phyloP scores from a whole-genome alignment of 73 alveolate species.

The Paramecium sonneborni region DNA sequence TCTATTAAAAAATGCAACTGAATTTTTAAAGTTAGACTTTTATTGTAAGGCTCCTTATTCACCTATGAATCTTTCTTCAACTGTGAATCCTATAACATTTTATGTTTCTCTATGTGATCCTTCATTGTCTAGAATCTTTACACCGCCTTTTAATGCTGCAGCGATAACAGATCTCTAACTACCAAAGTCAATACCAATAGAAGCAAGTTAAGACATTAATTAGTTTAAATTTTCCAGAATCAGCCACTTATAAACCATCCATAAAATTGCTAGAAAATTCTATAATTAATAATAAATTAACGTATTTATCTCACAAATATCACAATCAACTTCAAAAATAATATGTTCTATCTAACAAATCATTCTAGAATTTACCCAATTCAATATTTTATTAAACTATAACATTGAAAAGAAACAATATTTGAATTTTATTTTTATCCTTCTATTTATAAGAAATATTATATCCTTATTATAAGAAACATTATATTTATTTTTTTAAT shows the following conservation, averaged over 20 bases:
- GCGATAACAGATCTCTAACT: slow-evolving; percentile 83
- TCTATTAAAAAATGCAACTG: slow-evolving; percentile 74
- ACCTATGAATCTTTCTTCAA: slow-evolving; percentile 81
- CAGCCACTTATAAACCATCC: slow-evolving; percentile 22
- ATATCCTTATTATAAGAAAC: too few relatives aligned
- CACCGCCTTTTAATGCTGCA: slow-evolving; percentile 85
- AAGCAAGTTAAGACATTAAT: slow-evolving; percentile 65
- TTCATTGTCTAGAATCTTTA: slow-evolving; percentile 81
- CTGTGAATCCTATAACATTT: slow-evolving; percentile 79
- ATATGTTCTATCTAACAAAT: background rate
- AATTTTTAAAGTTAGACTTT: slow-evolving; percentile 79
- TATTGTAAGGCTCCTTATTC: slow-evolving; percentile 74
- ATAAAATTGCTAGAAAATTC: background rate
- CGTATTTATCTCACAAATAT: background rate
- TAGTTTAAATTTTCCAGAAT: background rate
- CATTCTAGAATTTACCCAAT: background rate
- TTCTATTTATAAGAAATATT: too few relatives aligned
- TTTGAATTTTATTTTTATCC: too few relatives aligned
- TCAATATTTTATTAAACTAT: too few relatives aligned
- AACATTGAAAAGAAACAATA: too few relatives aligned
- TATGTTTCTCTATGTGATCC: slow-evolving; percentile 82
- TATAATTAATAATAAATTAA: background rate
- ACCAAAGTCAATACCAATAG: slow-evolving; percentile 89
- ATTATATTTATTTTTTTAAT: too few relatives aligned
- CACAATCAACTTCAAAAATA: background rate